phyloP scores from a whole-genome alignment of 805 yeast genomes.

The Hanseniaspora thailandica region DNA sequence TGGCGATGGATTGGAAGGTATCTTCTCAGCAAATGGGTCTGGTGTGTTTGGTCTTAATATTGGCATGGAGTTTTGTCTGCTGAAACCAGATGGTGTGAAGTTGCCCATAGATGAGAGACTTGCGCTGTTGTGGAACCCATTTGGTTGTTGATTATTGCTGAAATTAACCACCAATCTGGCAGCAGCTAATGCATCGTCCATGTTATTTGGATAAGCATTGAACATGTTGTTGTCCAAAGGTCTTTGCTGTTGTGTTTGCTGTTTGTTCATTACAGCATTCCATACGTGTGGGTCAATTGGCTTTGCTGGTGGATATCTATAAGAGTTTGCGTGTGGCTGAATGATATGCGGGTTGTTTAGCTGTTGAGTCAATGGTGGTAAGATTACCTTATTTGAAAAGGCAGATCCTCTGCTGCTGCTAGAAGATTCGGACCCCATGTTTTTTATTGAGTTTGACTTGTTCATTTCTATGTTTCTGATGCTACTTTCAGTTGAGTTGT shows the following conservation, averaged over 20 bases:
- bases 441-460: not conserved
- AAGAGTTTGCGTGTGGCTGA: not conserved
- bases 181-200: constrained; percentile 4
- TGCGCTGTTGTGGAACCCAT: not conserved
- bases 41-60: not conserved
- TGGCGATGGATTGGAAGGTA: not conserved
- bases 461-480: constrained; percentile 11
- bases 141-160: constrained; percentile 1
- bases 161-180: constrained; percentile 11
- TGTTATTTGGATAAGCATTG: no score
- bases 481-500: constrained; percentile 7
- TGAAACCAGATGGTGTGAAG: not conserved
- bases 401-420: not conserved
- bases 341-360: not conserved
- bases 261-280: not conserved
- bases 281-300: not conserved
- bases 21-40: not conserved
- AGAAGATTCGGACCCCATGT: not conserved
- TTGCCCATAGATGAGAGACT: not conserved
- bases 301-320: not conserved
- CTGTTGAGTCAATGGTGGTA: not conserved
- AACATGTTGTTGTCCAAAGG: not conserved
- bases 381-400: not conserved
- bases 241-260: no score
- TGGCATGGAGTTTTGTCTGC: not conserved